Evolutionary conservation across 345 rosid species (phyloP).

Genomic region (Isatis tinctoria): DNA sequence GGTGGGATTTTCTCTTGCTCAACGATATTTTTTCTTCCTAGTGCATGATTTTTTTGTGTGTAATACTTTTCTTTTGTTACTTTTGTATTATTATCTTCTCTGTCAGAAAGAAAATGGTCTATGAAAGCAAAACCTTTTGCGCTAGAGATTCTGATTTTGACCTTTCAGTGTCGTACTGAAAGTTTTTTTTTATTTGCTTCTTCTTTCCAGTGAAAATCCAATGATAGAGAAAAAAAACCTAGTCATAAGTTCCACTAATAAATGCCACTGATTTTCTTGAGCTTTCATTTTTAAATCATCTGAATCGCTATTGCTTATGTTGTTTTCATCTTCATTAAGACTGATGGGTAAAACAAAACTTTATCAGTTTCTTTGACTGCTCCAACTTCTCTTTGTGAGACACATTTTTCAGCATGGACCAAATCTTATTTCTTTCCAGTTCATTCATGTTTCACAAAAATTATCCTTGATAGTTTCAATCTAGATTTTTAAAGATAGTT

Average conservation of each 20-base stretch:
- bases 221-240: slow-evolving; percentile 29
- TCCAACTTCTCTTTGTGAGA: slow-evolving; percentile 8
- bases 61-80: slow-evolving; percentile 20
- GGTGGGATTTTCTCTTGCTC: slow-evolving; percentile 19
- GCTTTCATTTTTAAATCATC: not conserved
- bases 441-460: not conserved
- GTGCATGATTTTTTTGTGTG: slow-evolving; percentile 10
- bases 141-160: slow-evolving; percentile 67
- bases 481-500: not conserved
- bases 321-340: not conserved
- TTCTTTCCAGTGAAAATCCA: slow-evolving; percentile 20
- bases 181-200: slow-evolving; percentile 29
- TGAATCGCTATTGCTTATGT: not conserved
- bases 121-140: slow-evolving; percentile 40
- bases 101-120: slow-evolving; percentile 42
- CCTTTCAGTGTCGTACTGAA: slow-evolving; percentile 46
- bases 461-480: not conserved
- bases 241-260: slow-evolving; percentile 26
- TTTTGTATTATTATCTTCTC: slow-evolving; percentile 4
- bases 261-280: slow-evolving; percentile 13
- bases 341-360: slow-evolving; percentile 15
- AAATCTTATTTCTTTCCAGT: not conserved
- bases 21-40: not conserved
- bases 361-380: not conserved
- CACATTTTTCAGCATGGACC: not conserved